Percentiles rank a stretch among this genome's conserved stretches.
Evolutionary conservation across 2,329 filamentous ascomycete species (phyloP).

Genomic region (Fusarium sublunatum): DNA sequence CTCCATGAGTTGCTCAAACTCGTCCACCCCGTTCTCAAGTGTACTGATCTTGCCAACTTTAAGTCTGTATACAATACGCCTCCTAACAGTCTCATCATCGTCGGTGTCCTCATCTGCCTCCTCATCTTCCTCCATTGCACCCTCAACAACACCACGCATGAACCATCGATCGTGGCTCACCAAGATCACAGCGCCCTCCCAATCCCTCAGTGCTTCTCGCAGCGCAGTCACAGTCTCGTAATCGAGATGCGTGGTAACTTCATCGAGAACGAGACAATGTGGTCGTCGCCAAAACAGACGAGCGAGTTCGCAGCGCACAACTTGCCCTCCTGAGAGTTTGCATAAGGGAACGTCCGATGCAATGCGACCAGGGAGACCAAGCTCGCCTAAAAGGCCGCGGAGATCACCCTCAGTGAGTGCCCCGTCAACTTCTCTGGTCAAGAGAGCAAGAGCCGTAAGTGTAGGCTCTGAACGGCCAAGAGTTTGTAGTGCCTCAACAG

Average conservation of each 20-base stretch:
- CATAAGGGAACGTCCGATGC: slow-evolving; percentile 78
- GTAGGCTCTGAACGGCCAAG: slow-evolving; percentile 60
- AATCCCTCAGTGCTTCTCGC: slow-evolving; percentile 71
- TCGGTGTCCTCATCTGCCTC: slow-evolving; percentile 52
- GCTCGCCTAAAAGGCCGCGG: slow-evolving; percentile 72
- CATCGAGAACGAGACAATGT: slow-evolving; percentile 80
- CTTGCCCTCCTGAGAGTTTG: slow-evolving; percentile 83
- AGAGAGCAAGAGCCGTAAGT: slow-evolving; percentile 73
- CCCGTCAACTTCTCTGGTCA: slow-evolving; percentile 66
- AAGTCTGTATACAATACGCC: slow-evolving; percentile 70
- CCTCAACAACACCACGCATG: slow-evolving; percentile 73
- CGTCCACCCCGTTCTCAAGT: slow-evolving; percentile 69
- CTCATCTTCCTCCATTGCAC: slow-evolving; percentile 52
- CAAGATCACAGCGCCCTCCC: slow-evolving; percentile 79
- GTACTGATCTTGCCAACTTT: slow-evolving; percentile 66
- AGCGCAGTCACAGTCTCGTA: slow-evolving; percentile 82
- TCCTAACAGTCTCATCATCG: slow-evolving; percentile 58
- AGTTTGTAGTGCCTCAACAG: slow-evolving; percentile 74
- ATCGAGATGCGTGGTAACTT: slow-evolving; percentile 87
- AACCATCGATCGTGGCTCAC: slow-evolving; percentile 88
- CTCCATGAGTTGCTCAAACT: slow-evolving; percentile 73
- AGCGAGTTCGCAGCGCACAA: slow-evolving; percentile 74
- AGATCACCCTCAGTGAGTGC: slow-evolving; percentile 73
- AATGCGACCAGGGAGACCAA: slow-evolving; percentile 76
- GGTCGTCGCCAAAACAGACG: slow-evolving; percentile 75